phyloP scores from a whole-genome alignment of 2,329 filamentous ascomycete species.

The Dactylellina haptotyla region DNA sequence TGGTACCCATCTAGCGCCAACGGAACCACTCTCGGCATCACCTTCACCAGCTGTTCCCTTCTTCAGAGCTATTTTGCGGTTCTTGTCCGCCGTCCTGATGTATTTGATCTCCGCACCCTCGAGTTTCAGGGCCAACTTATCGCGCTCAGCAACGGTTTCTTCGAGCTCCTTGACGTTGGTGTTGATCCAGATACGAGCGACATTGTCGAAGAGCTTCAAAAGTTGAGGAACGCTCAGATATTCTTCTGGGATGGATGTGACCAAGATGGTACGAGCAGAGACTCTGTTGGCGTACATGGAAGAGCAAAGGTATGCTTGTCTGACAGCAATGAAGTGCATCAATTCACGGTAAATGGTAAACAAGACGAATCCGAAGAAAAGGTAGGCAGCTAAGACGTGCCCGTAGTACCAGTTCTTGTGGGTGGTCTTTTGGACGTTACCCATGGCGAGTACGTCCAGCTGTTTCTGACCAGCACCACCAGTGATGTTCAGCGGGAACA shows the following conservation, averaged over 20 bases:
- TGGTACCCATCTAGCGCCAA: constrained; percentile 79
- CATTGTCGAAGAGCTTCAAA: constrained; percentile 80
- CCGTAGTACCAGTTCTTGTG: constrained; percentile 78
- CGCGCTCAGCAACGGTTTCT: constrained; percentile 81
- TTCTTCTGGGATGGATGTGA: constrained; percentile 81
- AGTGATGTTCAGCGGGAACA: constrained; percentile 89
- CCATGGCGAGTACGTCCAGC: constrained; percentile 81
- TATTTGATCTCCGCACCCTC: constrained; percentile 88
- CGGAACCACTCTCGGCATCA: constrained; percentile 67
- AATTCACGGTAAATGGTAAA: constrained; percentile 87
- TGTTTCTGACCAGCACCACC: constrained; percentile 73
- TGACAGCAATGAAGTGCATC: constrained; percentile 90
- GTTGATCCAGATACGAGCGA: constrained; percentile 85
- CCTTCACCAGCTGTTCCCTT: constrained; percentile 61
- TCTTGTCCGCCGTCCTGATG: constrained; percentile 80
- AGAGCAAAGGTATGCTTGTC: constrained; percentile 89
- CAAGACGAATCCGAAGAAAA: constrained; percentile 88
- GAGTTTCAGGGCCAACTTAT: constrained; percentile 80
- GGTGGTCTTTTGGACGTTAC: constrained; percentile 73
- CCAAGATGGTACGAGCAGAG: constrained; percentile 88
- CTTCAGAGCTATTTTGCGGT: constrained; percentile 68
- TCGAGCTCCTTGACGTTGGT: constrained; percentile 80
- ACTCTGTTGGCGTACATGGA: constrained; percentile 84
- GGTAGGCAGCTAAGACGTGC: constrained; percentile 80
- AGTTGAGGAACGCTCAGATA: constrained; percentile 82